Evolutionary conservation across 768 basidiomycete species (phyloP).

Genomic region (Hygrophorus russula): DNA sequence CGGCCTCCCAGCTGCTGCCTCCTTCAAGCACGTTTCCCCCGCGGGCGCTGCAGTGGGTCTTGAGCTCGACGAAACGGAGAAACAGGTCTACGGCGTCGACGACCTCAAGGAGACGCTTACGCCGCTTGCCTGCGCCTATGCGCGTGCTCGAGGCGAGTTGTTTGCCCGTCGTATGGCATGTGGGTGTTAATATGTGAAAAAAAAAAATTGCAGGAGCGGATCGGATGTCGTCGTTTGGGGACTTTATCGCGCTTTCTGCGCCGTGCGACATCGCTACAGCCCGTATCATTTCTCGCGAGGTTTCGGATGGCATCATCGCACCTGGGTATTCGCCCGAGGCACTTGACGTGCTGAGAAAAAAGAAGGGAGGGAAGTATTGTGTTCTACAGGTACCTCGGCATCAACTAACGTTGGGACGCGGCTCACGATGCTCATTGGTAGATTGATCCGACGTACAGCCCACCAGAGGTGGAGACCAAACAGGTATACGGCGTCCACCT

Average conservation of each 20-base stretch:
- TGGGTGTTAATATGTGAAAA: not conserved
- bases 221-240: constrained; percentile 98
- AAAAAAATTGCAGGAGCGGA: constrained; percentile 96
- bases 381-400: constrained; percentile 64
- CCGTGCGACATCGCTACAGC: constrained; percentile 92
- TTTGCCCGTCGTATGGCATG: not conserved
- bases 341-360: constrained; percentile 83
- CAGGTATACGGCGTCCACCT: constrained; percentile 91
- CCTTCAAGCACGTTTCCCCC: constrained; percentile 99
- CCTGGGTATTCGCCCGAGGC: constrained; percentile 87
- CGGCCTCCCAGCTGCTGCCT: constrained; percentile 87
- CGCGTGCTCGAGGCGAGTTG: constrained; percentile 77
- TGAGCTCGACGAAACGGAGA: constrained; percentile 71
- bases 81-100: constrained; percentile 92
- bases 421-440: constrained; percentile 18
- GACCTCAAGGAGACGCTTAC: constrained; percentile 88
- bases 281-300: constrained; percentile 95
- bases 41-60: constrained; percentile 93
- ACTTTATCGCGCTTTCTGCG: constrained; percentile 93
- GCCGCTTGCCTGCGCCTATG: constrained; percentile 85
- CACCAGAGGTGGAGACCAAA: constrained; percentile 76
- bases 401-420: not conserved
- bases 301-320: constrained; percentile 96
- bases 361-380: constrained; percentile 98
- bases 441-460: constrained; percentile 84